Evolutionary conservation across 805 yeast genomes (phyloP).

Genomic region (Candida khao-thaluensis): DNA sequence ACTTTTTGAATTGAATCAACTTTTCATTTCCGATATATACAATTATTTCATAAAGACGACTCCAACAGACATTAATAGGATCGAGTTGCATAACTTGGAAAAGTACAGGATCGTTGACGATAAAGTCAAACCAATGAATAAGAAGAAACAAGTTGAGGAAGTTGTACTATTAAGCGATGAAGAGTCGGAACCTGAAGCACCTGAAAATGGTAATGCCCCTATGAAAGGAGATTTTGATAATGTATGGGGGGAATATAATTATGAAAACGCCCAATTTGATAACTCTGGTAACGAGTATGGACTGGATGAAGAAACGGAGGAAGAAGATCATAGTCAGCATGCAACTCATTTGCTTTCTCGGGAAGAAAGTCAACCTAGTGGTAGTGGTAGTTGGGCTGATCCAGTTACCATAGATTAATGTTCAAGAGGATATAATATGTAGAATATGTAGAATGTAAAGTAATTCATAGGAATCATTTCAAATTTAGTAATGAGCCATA

Average conservation of each 20-base stretch:
- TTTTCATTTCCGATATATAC: slow-evolving; percentile 38
- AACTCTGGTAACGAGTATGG: neutral
- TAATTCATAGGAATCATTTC: too few species aligned
- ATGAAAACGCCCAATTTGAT: too few species aligned
- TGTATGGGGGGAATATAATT: neutral
- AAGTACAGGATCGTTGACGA: slow-evolving; percentile 36
- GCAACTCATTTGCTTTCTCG: too few species aligned
- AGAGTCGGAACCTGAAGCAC: slow-evolving; percentile 5
- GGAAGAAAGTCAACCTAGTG: neutral
- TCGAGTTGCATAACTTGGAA: slow-evolving; percentile 35
- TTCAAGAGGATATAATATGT: too few species aligned
- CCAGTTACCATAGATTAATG: slow-evolving; percentile 38
- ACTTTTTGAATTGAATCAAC: slow-evolving; percentile 31
- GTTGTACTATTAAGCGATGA: slow-evolving; percentile 33
- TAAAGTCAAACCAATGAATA: slow-evolving; percentile 7
- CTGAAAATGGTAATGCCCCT: neutral
- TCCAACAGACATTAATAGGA: slow-evolving; percentile 30
- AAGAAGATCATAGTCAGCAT: slow-evolving; percentile 5
- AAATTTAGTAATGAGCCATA: too few species aligned
- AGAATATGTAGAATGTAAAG: too few species aligned
- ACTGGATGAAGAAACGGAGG: slow-evolving; percentile 13
- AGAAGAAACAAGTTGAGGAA: slow-evolving; percentile 18
- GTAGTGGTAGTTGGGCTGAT: slow-evolving; percentile 37
- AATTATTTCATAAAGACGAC: slow-evolving; percentile 43
- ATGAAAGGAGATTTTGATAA: slow-evolving; percentile 1